phyloP scores from a whole-genome alignment of 768 basidiomycete species.

The Podaxis sp. region DNA sequence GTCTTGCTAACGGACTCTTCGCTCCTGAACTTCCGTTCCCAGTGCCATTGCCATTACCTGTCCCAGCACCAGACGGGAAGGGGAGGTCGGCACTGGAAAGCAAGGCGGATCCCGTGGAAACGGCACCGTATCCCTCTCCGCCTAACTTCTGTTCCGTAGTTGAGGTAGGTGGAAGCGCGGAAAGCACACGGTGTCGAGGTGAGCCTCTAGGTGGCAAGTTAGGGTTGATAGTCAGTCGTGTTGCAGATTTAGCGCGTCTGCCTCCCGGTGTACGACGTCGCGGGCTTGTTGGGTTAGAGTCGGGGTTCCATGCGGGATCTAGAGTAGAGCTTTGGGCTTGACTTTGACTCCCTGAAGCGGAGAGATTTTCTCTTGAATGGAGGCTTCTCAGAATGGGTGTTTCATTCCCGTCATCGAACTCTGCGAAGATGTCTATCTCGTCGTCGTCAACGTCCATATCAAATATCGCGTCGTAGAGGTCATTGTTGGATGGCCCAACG shows the following conservation, averaged over 20 bases:
- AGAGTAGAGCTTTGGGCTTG: not conserved
- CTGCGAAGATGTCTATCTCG: constrained; percentile 51
- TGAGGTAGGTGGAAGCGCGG: not conserved
- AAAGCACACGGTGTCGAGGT: not conserved
- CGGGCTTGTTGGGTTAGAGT: constrained; percentile 13
- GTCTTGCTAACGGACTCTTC: constrained; percentile 15
- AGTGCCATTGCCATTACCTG: not conserved
- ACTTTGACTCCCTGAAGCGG: not conserved
- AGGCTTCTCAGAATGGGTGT: constrained; percentile 35
- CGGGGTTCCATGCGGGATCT: not conserved
- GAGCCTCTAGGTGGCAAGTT: not conserved
- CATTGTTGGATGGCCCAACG: constrained; percentile 65
- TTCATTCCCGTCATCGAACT: constrained; percentile 47
- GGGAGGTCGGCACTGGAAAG: not conserved
- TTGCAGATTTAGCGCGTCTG: not conserved
- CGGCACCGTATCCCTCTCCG: constrained; percentile 2
- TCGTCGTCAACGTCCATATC: constrained; percentile 54
- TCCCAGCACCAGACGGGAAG: constrained; percentile 4
- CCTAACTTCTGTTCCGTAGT: constrained; percentile 1
- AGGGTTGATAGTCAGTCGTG: not conserved
- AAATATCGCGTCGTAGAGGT: constrained; percentile 79
- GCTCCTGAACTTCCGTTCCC: constrained; percentile 15
- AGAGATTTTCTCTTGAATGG: constrained; percentile 38
- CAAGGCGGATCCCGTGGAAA: not conserved
- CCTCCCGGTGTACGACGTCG: constrained; percentile 11